Evolutionary conservation across 805 yeast species (phyloP).

Genomic region (Scheffersomyces stipitis): DNA sequence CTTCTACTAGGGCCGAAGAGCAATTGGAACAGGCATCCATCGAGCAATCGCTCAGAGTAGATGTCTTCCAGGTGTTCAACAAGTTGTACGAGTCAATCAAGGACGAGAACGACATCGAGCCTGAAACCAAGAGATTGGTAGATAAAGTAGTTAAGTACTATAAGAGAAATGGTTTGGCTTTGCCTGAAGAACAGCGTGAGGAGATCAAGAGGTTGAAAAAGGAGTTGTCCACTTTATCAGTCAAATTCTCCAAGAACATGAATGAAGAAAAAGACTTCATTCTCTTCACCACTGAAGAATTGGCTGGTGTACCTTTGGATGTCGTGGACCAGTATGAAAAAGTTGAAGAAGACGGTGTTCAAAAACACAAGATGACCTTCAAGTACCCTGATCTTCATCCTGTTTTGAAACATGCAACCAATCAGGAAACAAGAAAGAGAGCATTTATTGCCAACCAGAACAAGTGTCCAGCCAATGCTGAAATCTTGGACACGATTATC

Average conservation of each 20-base stretch:
- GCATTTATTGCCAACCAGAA: conserved; percentile 70
- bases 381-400: conserved; percentile 82
- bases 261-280: conserved; percentile 69
- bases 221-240: conserved; percentile 54
- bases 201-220: conserved; percentile 58
- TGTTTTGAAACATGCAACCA: conserved; percentile 68
- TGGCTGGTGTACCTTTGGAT: conserved; percentile 72
- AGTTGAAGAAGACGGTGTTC: conserved; percentile 41
- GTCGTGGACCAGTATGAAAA: conserved; percentile 58
- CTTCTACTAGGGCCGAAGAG: conserved; percentile 64
- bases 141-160: conserved; percentile 57
- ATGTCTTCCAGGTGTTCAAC: conserved; percentile 60
- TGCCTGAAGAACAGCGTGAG: conserved; percentile 54
- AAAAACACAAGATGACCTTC: conserved; percentile 62
- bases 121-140: conserved; percentile 57
- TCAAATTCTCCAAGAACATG: conserved; percentile 61
- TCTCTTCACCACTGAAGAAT: conserved; percentile 60
- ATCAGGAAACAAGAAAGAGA: conserved; percentile 60
- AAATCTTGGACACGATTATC: conserved; percentile 58
- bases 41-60: conserved; percentile 64
- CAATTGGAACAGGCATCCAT: conserved; percentile 55
- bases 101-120: conserved; percentile 32
- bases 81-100: conserved; percentile 43
- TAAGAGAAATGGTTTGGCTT: conserved; percentile 67
- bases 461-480: conserved; percentile 65